Evolutionary conservation across 78 protist species (phyloP).

Genomic region (Emiliania huxleyi): DNA sequence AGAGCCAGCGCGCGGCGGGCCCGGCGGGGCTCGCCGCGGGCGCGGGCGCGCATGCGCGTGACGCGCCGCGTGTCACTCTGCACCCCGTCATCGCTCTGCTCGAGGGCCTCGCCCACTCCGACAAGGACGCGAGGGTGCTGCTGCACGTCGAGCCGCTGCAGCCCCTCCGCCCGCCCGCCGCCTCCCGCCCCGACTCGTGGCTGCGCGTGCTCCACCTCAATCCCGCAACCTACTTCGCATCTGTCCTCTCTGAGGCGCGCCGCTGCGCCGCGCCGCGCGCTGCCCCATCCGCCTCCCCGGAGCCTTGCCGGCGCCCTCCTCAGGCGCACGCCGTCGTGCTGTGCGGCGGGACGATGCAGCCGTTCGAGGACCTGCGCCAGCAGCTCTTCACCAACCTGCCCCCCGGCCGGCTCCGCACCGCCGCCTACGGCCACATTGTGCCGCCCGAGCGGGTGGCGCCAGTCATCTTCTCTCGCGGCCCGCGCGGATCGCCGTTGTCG

Average conservation of each 20-base stretch:
- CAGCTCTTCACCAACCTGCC: background rate
- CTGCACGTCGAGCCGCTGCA: background rate
- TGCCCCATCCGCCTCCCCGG: no score
- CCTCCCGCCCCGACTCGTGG: background rate
- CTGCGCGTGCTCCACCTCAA: constrained; percentile 1
- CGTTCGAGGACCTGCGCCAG: background rate
- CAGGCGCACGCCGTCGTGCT: constrained; percentile 58
- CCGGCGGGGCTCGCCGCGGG: no score
- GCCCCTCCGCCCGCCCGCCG: background rate
- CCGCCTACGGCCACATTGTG: constrained; percentile 74
- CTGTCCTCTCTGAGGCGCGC: background rate
- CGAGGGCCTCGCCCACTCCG: constrained; percentile 20
- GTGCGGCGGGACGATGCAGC: constrained; percentile 83
- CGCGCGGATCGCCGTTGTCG: constrained; percentile 13
- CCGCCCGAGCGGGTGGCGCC: constrained; percentile 48
- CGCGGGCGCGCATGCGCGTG: background rate
- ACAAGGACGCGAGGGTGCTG: constrained; percentile 37
- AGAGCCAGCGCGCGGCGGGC: no score
- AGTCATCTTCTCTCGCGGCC: constrained; percentile 16
- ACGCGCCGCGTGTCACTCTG: background rate
- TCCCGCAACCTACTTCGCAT: constrained; percentile 24
- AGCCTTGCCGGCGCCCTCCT: no score
- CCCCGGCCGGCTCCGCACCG: background rate
- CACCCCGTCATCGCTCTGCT: constrained; percentile 25
- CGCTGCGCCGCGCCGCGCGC: no score